Evolutionary conservation across 1,284 basidiomycete genomes (phyloP).

Genomic region (Sphagnurus paluster): DNA sequence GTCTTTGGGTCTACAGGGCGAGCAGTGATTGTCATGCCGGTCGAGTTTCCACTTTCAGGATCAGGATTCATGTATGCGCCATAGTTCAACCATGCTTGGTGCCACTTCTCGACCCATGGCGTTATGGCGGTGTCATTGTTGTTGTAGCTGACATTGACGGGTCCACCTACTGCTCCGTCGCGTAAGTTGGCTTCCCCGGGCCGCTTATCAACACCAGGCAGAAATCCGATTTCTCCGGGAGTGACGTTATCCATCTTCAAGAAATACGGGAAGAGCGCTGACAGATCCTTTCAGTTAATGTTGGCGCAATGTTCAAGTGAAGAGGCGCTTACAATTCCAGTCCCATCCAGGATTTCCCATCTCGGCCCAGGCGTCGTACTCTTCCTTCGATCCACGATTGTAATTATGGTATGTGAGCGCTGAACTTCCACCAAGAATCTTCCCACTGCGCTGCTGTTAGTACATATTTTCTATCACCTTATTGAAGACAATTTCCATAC

Average conservation of each 20-base stretch:
- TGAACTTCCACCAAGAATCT: slow-evolving; percentile 21
- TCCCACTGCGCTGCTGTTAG: slow-evolving; percentile 15
- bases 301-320: background rate
- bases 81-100: slow-evolving; percentile 11
- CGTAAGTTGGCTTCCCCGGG: slow-evolving; percentile 11
- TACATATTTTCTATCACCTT: background rate
- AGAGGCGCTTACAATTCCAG: slow-evolving; percentile 14
- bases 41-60: slow-evolving; percentile 16
- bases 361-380: slow-evolving; percentile 22
- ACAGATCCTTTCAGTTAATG: background rate
- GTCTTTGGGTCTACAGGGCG: slow-evolving; percentile 9
- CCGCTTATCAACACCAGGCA: slow-evolving; percentile 9
- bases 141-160: slow-evolving; percentile 14
- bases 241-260: slow-evolving; percentile 15
- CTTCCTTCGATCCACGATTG: slow-evolving; percentile 15
- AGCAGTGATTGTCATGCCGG: slow-evolving; percentile 14
- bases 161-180: slow-evolving; percentile 12
- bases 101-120: slow-evolving; percentile 13
- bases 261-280: slow-evolving; percentile 22
- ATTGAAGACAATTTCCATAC: background rate
- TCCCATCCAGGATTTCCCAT: slow-evolving; percentile 21
- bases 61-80: slow-evolving; percentile 16
- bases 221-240: slow-evolving; percentile 10
- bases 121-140: slow-evolving; percentile 14
- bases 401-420: slow-evolving; percentile 19